Base-by-base conservation (phyloP, 345 rosid genomes). In the Luvunga scandens region DNA sequence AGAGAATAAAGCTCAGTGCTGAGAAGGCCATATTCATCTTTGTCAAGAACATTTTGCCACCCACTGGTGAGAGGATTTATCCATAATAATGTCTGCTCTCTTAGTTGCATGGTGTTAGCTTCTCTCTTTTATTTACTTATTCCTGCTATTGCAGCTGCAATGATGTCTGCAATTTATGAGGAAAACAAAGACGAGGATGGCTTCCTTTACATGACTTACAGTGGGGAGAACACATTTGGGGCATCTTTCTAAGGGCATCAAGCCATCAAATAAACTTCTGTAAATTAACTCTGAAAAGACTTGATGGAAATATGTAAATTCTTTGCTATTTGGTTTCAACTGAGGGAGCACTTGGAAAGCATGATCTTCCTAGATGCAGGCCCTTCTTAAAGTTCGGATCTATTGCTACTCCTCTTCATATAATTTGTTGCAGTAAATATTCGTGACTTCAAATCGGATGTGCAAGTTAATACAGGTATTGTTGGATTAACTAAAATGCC, bases 121-220 rank as follows among this genome's bases (percentile, higher is more conserved):
- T 30, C 33, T 55, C 34, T 34, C 6, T 34, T 16, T 19, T 24
- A 67, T 55, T 10, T 25, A 48, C 55, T 50, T 50, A 36, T 73
- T 78, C 14, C 22, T 21, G 9, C 72, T 34, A 57, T 77, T 12
- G 19, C 86, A 88, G 93, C 90, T 75, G 93, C 93, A 53, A 86
- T 90, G 93, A 90, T 90, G 91, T 86, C 90, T 9, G 82, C 93
- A 39, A 88, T 88, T 60, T 90, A 90, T 22, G 93, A 90, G 78
- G 93, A 88, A 83, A 87, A 88, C 85, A 90, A 90, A 81, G 93
- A 90, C 45, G 93, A 86, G 67, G 93, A 90, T 67, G 91, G 93
- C 5, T 90, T 90, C 88, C 90, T 90, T 50, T 90, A 90, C 83
- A 90, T 90, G 93, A 88, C 88, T 48, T 90, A 88, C 83, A 90